These are phyloP conservation scores for Nothomitra cinnamomea DNA, from an alignment of 2,329 filamentous ascomycete genomes.

Conservation along the genomic window DNA sequence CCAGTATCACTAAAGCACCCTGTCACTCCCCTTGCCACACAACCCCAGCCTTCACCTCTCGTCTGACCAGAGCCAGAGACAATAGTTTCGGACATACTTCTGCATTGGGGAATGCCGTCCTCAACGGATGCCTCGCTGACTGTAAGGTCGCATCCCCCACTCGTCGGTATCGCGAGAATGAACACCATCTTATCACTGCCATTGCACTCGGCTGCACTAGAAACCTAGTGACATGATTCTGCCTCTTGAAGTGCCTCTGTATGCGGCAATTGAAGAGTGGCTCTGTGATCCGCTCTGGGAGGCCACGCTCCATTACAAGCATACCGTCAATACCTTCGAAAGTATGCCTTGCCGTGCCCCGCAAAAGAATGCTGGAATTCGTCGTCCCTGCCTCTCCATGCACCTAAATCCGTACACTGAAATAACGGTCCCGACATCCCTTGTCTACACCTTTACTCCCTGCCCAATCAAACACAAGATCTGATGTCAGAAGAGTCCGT, in stretches of 20 bases:
- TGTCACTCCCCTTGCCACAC: background rate
- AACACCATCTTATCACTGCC: background rate
- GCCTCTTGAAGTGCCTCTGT: too few relatives aligned
- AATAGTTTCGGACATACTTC: background rate
- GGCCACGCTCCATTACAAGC: background rate
- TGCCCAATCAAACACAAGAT: background rate
- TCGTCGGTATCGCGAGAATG: too few relatives aligned
- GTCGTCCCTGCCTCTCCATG: background rate
- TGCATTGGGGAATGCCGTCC: background rate
- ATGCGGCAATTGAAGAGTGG: constrained; percentile 3
- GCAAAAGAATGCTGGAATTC: background rate
- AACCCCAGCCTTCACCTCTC: background rate
- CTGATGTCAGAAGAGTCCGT: background rate
- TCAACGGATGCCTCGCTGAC: background rate
- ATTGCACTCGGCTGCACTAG: background rate
- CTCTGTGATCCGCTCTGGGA: background rate
- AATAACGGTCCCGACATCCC: background rate
- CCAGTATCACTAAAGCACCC: background rate
- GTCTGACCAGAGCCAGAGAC: background rate
- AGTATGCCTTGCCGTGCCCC: background rate
- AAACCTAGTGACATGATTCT: background rate
- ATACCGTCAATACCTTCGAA: background rate
- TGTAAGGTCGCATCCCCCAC: background rate
- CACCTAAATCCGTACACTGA: background rate
- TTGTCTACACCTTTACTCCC: background rate